Percentiles rank a stretch among this genome's conserved stretches.
Conservation (phyloP, 345 rosid genomes). For the Camelina neglecta region DNA sequence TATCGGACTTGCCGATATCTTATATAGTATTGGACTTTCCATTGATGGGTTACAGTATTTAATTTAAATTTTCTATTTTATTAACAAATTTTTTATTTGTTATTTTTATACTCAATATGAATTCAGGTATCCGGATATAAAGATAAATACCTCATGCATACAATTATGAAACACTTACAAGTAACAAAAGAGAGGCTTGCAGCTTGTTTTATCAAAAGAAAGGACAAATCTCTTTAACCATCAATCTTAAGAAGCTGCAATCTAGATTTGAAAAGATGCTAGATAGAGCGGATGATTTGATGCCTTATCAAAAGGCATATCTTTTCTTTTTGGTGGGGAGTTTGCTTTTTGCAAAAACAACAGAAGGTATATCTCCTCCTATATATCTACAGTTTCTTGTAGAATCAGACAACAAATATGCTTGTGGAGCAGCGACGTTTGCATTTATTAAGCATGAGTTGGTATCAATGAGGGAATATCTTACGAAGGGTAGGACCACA, state of each 20-base stretch:
- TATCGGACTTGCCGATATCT: too few species aligned
- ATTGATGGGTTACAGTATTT: not conserved
- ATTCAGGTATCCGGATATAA: too few species aligned
- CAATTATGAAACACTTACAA: not conserved
- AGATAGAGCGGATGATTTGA: not conserved
- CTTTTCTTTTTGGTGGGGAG: slow-evolving; percentile 1
- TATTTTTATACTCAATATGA: not conserved
- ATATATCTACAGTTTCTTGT: not conserved
- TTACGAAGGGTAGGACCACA: not conserved
- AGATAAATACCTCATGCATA: not conserved
- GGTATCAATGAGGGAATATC: not conserved
- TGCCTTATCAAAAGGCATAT: not conserved
- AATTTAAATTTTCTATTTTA: too few species aligned
- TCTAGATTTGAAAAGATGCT: too few species aligned
- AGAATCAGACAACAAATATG: not conserved
- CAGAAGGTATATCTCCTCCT: not conserved
- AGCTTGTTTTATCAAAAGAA: not conserved
- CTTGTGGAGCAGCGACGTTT: not conserved
- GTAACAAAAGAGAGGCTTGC: not conserved
- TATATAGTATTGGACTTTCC: too few species aligned
- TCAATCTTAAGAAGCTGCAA: not conserved
- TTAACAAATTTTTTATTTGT: too few species aligned
- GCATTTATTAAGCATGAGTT: not conserved
- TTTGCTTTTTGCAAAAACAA: not conserved
- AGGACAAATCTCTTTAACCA: not conserved